Evolutionary conservation across 2,329 filamentous ascomycete species (phyloP), one percentile per base, ranked within the genome.

Genomic region (Paraphaeosphaeria minitans): DNA sequence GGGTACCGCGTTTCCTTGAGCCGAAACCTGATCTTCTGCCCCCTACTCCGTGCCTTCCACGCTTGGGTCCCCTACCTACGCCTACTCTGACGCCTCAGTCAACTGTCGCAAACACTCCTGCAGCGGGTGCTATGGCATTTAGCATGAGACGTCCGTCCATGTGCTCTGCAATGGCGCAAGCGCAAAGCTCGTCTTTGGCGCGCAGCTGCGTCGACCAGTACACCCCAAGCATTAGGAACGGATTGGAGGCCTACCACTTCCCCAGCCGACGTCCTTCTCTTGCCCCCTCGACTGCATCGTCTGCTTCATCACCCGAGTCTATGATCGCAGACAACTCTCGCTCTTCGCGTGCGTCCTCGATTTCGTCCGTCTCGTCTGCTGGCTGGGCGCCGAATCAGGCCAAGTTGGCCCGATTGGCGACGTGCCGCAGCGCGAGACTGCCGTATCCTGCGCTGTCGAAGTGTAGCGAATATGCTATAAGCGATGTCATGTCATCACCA

Each of bases 251-350:
- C 19, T 82, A 82, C 62, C 80, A 78, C 64, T 73, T 75, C 59
- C 70, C 74, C n/a, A 77, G 74, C 53, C 76, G 80, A 62, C 81
- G 74, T 65, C 78, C 74, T 59, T 83, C 79, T 65, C 75, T 78
- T 78, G 82, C 80, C 73, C 67, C 81, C 69, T 84, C 82, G 59
- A 74, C 81, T 62, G 80, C 81, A 57, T 83, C 73, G 29, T 82
- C 83, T 22, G 79, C 80, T 27, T 86, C 84, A 4, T 84, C 81
- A 75, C 86, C 86, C n/a, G 85, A 87, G 63, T 88, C 86, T 35
- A 85, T 87, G 82, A 75, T 87, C 37, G 87, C 85, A 29, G 86
- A 88, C 70, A 80, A 80, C 55, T 85, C 84, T 14, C 77, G 85
- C 59, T 84, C 84, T 57, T 84, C 82, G 41, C 81, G 82, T 62